Conservation (phyloP, 1,284 basidiomycete species). For the Vanrija humicola region DNA sequence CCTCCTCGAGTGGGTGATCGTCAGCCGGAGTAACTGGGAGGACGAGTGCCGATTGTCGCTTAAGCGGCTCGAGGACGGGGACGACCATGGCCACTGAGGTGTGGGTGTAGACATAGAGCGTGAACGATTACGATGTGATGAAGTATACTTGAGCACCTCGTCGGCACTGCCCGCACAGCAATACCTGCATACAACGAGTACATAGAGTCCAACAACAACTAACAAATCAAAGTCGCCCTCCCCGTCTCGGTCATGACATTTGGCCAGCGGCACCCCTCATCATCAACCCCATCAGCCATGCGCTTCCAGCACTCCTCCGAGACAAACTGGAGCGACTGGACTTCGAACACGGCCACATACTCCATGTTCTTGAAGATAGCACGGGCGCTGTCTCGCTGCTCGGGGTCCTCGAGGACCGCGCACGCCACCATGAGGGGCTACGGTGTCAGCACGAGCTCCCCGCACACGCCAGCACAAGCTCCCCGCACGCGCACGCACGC, state of each 20-base stretch:
- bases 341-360: slow-evolving; percentile 32
- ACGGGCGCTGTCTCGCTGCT: slow-evolving; percentile 15
- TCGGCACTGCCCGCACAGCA: too few species aligned
- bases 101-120: too few species aligned
- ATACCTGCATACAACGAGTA: too few species aligned
- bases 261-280: slow-evolving; percentile 30
- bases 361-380: slow-evolving; percentile 27
- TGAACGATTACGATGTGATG: too few species aligned
- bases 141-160: too few species aligned
- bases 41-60: neutral
- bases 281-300: slow-evolving; percentile 29
- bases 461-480: too few species aligned
- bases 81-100: neutral
- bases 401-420: slow-evolving; percentile 13
- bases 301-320: slow-evolving; percentile 33
- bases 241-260: slow-evolving; percentile 31
- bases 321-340: slow-evolving; percentile 21
- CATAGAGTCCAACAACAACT: too few species aligned
- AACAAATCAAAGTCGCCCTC: slow-evolving; percentile 21
- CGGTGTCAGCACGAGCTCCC: neutral
- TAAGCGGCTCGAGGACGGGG: neutral
- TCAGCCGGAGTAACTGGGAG: neutral
- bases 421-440: slow-evolving; percentile 28
- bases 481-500: too few species aligned
- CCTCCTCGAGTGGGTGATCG: slow-evolving; percentile 2